Percentiles rank a stretch among this genome's conserved stretches.
Conservation (phyloP, 2,329 filamentous ascomycete genomes). For the Nothomitra cinnamomea region DNA sequence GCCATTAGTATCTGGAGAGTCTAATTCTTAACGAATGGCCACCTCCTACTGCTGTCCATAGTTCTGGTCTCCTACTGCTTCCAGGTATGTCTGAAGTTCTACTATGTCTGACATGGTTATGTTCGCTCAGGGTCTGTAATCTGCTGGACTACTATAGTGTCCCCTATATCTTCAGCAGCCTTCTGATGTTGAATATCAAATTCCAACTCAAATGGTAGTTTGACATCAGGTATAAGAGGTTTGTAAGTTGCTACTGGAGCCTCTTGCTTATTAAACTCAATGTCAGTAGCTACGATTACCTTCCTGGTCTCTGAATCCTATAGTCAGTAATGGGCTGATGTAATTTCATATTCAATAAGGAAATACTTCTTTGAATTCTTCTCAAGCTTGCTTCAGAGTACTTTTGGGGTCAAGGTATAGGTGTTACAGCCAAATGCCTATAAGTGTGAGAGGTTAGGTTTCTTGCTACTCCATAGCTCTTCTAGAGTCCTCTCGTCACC, state of each 20-base stretch:
- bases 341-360: slow-evolving; percentile 6
- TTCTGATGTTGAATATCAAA: neutral
- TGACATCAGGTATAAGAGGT: neutral
- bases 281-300: neutral
- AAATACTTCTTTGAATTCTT: neutral
- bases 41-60: slow-evolving; percentile 1
- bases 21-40: slow-evolving; percentile 1
- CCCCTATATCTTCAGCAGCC: neutral
- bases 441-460: neutral
- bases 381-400: too few relatives aligned
- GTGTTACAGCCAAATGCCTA: slow-evolving; percentile 4
- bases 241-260: neutral
- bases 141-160: neutral
- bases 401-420: too few relatives aligned
- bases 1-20: neutral
- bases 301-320: too few relatives aligned
- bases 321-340: slow-evolving; percentile 6
- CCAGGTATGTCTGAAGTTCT: neutral
- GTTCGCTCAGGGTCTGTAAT: neutral
- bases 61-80: neutral
- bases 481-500: neutral
- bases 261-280: slow-evolving; percentile 6
- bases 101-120: too few relatives aligned
- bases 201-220: neutral
- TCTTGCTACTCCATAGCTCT: neutral